A percentile compares a stretch with the other conserved stretches of the same genome.
Conservation (phyloP, 2,329 filamentous ascomycete species). For the Juglanconis juglandina region DNA sequence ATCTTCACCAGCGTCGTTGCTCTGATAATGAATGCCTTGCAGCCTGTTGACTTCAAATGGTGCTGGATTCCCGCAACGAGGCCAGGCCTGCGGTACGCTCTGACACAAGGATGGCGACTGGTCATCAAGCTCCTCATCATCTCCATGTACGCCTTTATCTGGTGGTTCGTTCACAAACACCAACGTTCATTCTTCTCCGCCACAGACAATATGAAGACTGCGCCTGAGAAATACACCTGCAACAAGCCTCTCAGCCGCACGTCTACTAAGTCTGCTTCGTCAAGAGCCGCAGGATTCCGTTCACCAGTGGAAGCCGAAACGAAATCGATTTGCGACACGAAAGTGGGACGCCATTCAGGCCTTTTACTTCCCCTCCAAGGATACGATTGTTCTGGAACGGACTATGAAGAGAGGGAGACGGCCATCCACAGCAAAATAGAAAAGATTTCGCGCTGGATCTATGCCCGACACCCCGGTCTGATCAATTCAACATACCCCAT, state of each 20-base stretch:
- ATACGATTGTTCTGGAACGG: neutral
- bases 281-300: neutral
- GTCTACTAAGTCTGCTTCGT: neutral
- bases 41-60: slow-evolving; percentile 38
- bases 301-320: no score
- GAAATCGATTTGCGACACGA: neutral
- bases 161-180: slow-evolving; percentile 28
- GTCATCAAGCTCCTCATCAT: slow-evolving; percentile 38
- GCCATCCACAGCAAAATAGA: neutral
- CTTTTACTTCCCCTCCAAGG: neutral
- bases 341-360: neutral
- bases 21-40: slow-evolving; percentile 27
- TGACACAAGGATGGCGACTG: slow-evolving; percentile 44
- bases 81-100: slow-evolving; percentile 37
- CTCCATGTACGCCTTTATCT: slow-evolving; percentile 41
- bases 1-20: slow-evolving; percentile 33
- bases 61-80: slow-evolving; percentile 40
- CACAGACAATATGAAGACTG: neutral
- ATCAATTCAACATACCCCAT: neutral
- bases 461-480: neutral
- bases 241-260: neutral
- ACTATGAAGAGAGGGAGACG: neutral
- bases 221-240: neutral
- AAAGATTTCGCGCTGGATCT: neutral
- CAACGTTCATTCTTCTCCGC: neutral